These are phyloP conservation scores for Pleurotus platypus DNA, from an alignment of 768 basidiomycete genomes.

Conservation along the genomic window DNA sequence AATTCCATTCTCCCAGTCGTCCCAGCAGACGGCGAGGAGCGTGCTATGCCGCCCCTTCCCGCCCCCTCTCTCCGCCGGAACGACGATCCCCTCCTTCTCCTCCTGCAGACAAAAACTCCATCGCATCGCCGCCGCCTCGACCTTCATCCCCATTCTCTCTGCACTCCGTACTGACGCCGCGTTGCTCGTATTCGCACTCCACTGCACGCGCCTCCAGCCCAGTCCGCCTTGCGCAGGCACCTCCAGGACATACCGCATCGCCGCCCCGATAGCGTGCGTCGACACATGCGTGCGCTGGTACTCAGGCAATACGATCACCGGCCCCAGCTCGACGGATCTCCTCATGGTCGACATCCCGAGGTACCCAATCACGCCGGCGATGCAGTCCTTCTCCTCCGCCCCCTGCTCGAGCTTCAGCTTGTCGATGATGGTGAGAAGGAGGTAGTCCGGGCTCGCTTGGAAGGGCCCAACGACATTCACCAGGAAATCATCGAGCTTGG, in stretches of 20 bases:
- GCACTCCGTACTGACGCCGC: constrained; percentile 33
- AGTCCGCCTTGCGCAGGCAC: constrained; percentile 26
- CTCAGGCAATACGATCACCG: constrained; percentile 32
- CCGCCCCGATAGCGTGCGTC: constrained; percentile 29
- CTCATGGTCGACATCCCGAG: constrained; percentile 1
- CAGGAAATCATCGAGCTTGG: constrained; percentile 24
- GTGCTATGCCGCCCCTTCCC: constrained; percentile 35
- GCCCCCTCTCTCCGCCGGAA: constrained; percentile 22
- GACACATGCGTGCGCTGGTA: constrained; percentile 41
- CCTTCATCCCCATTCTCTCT: constrained; percentile 40
- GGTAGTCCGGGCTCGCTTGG: constrained; percentile 17
- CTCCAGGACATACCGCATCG: constrained; percentile 27
- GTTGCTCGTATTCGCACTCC: constrained; percentile 38
- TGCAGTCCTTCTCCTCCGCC: constrained; percentile 16
- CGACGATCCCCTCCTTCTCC: constrained; percentile 25
- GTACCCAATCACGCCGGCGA: constrained; percentile 52
- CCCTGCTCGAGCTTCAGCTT: constrained; percentile 28
- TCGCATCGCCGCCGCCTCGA: constrained; percentile 31
- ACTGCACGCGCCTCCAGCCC: constrained; percentile 44
- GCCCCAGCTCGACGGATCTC: constrained; percentile 28
- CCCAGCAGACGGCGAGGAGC: constrained; percentile 39
- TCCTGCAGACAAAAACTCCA: constrained; percentile 42
- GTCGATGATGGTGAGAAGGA: constrained; percentile 47
- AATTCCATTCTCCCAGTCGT: constrained; percentile 43
- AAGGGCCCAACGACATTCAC: constrained; percentile 18